phyloP scores from a whole-genome alignment of 177 flowering plant species.

The Tripterygium wilfordii region DNA sequence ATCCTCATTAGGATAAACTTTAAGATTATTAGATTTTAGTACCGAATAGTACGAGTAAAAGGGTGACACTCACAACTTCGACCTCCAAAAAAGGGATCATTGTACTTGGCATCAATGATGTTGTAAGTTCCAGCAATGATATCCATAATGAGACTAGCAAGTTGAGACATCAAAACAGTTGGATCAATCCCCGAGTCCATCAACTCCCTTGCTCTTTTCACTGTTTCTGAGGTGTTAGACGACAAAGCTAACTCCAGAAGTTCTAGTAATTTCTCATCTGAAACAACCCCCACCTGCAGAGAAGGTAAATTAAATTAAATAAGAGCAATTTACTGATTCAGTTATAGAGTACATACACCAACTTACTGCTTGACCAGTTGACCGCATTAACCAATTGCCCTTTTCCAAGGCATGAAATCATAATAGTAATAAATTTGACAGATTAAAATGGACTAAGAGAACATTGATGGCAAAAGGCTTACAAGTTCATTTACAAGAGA shows the following conservation, averaged over 20 bases:
- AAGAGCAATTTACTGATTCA: too few species aligned
- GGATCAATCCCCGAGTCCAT: conserved; percentile 94
- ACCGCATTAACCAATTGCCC: too few species aligned
- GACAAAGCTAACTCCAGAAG: conserved; percentile 94
- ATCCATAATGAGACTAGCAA: conserved; percentile 96
- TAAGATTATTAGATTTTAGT: too few species aligned
- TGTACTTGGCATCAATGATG: conserved; percentile 34
- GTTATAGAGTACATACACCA: too few species aligned
- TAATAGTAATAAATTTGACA: too few species aligned
- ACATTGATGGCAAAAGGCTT: conserved; percentile 23
- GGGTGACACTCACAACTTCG: conserved; percentile 56
- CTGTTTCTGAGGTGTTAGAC: conserved; percentile 89
- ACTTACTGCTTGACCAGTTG: too few species aligned
- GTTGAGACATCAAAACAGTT: conserved; percentile 82
- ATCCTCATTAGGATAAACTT: too few species aligned
- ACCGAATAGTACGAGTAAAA: neutral
- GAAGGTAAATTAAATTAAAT: too few species aligned
- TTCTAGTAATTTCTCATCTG: conserved; percentile 86
- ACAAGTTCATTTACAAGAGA: conserved; percentile 95
- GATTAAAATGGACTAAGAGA: neutral
- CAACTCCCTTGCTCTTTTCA: conserved; percentile 80
- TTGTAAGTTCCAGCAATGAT: conserved; percentile 86
- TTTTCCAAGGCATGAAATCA: too few species aligned
- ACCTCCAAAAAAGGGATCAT: conserved; percentile 42
- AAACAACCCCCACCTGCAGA: conserved; percentile 78